Evolutionary conservation across 202 grass and related monocot species (phyloP), one percentile per base, ranked within the genome.

Genomic region (Carex arenaria): DNA sequence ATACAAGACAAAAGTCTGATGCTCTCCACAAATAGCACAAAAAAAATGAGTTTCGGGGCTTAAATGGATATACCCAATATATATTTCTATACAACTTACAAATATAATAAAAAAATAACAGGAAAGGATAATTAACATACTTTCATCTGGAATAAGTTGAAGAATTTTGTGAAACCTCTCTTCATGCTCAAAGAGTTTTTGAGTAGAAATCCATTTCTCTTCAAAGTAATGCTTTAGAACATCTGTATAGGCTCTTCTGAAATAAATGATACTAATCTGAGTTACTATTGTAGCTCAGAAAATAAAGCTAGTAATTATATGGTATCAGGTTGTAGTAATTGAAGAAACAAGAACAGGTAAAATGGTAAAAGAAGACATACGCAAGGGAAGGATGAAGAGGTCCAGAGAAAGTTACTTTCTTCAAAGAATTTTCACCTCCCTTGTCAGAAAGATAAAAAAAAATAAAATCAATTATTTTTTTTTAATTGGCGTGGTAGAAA

Each of bases 301-400:
- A 71, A 71, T 20, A 71, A 71, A 71, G 36, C 3, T 45, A 66
- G 12, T 83, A 80, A 31, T 83, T 84, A 64, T 20, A 36, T 72
- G 67, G 63, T 82, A 30, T 10, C 32, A 86, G 9, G 71, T 57
- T 85, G 28, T 30, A 70, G 30, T 62, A 3, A 83, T 47, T 68
- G 11, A 18, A 18, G 10, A 89, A 68, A 47, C 23, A 61, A 64
- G 14, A 14, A 52, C 42, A 22, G 62, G 17, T 67, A 43, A 43
- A 81, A 54, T 70, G 55, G 49, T 56, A 76, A 9, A 81, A 55
- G 38, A 82, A 73, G 17, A 83, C 90, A 74, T 95, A 93, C 89
- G 80, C 91, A 85, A 98, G 93, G 86, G 89, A 92, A 84, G 95
- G 95, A 86, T 98, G 89, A 64, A 98, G 89, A 67, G 80, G 86